Evolutionary conservation across 345 rosid species (phyloP).

Genomic region (Acer negundo): DNA sequence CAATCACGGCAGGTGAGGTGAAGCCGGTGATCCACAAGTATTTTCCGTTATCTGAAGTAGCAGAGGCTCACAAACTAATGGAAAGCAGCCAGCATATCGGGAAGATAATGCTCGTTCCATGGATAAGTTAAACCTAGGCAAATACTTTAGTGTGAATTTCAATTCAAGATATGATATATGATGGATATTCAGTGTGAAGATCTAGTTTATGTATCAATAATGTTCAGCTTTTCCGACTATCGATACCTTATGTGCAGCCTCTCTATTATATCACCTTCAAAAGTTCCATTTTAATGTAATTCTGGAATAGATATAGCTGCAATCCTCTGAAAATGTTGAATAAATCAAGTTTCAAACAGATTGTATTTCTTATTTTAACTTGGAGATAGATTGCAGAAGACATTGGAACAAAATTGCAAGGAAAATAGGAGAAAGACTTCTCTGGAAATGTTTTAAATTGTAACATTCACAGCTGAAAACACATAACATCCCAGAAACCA

Average conservation of each 20-base stretch:
- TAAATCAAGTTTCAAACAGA: no score
- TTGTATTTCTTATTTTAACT: neutral
- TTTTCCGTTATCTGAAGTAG: conserved; percentile 47
- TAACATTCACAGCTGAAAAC: neutral
- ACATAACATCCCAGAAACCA: conserved; percentile 4
- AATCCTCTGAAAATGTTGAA: no score
- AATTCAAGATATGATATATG: no score
- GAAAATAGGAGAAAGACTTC: neutral
- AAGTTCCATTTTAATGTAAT: no score
- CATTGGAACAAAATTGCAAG: neutral
- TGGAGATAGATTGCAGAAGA: neutral
- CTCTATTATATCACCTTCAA: neutral
- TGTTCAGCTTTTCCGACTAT: neutral
- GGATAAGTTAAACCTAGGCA: conserved; percentile 2
- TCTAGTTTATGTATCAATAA: neutral
- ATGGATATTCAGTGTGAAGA: neutral
- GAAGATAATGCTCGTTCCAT: conserved; percentile 71
- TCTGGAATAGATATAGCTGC: no score
- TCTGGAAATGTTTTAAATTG: neutral
- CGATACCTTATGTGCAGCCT: neutral
- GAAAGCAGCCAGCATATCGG: conserved; percentile 81
- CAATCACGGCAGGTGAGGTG: conserved; percentile 46
- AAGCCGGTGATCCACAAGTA: conserved; percentile 47
- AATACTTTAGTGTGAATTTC: neutral
- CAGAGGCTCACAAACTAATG: conserved; percentile 58